A percentile compares a stretch with the other conserved stretches of the same genome.
Evolutionary conservation across 1,139 yeast genomes (phyloP).

Genomic region (Pichia sp.): DNA sequence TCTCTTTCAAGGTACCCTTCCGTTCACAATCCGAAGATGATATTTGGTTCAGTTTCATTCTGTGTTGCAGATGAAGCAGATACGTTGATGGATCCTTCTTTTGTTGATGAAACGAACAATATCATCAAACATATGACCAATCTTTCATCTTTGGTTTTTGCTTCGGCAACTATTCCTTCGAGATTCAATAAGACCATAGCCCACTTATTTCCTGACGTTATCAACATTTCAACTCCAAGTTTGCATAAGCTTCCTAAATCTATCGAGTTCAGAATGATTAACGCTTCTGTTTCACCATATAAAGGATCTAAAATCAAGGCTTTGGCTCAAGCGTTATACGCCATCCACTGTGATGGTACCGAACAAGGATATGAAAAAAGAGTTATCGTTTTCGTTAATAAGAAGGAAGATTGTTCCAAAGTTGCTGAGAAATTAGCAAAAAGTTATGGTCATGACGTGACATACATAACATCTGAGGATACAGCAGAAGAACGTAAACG

Average conservation of each 20-base stretch:
- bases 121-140: conserved; percentile 51
- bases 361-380: conserved; percentile 75
- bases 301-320: conserved; percentile 81
- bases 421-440: conserved; percentile 51
- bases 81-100: conserved; percentile 81
- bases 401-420: conserved; percentile 55
- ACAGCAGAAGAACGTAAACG: conserved; percentile 52
- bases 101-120: conserved; percentile 62
- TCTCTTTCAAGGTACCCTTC: conserved; percentile 31
- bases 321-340: conserved; percentile 81
- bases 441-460: conserved; percentile 55
- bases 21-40: conserved; percentile 26
- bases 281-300: conserved; percentile 71
- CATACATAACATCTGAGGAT: conserved; percentile 65
- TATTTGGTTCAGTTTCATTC: conserved; percentile 41
- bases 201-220: conserved; percentile 58
- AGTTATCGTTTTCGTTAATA: conserved; percentile 82
- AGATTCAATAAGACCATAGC: conserved; percentile 63
- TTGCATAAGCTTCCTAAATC: conserved; percentile 78
- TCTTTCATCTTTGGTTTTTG: conserved; percentile 62
- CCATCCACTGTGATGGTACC: conserved; percentile 78
- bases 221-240: conserved; percentile 71
- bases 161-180: conserved; percentile 88
- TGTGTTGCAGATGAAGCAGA: conserved; percentile 95
- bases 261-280: conserved; percentile 68